Evolutionary conservation across 441 rosid genomes (phyloP).

Genomic region (Euphorbia schlechtendalii): DNA sequence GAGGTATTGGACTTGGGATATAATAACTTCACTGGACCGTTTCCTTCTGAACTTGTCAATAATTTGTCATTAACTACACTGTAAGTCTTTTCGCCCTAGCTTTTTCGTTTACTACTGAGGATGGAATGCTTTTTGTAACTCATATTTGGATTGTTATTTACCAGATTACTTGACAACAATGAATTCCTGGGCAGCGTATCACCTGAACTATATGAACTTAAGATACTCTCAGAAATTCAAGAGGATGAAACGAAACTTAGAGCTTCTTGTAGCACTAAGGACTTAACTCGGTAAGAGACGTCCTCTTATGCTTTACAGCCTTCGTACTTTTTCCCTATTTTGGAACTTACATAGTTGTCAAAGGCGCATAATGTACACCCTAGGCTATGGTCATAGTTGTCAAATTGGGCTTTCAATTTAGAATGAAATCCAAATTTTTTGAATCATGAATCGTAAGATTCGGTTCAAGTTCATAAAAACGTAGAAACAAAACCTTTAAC

Average conservation of each 20-base stretch:
- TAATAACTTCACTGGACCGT: slow-evolving; percentile 66
- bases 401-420: too few species aligned
- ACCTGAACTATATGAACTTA: slow-evolving; percentile 35
- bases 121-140: slow-evolving; percentile 13
- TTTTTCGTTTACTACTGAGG: background rate
- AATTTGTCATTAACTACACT: slow-evolving; percentile 39
- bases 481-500: too few species aligned
- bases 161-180: slow-evolving; percentile 54
- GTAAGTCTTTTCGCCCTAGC: slow-evolving; percentile 27
- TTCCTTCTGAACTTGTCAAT: slow-evolving; percentile 37
- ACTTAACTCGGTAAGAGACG: slow-evolving; percentile 27
- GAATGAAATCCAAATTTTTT: too few species aligned
- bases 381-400: too few species aligned
- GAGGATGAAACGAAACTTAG: slow-evolving; percentile 28
- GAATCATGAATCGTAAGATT: too few species aligned
- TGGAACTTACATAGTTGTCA: too few species aligned
- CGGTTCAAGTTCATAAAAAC: too few species aligned
- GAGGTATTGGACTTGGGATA: slow-evolving; percentile 75
- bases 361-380: too few species aligned
- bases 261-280: slow-evolving; percentile 22
- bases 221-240: slow-evolving; percentile 35
- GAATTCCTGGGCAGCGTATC: slow-evolving; percentile 30
- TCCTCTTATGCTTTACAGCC: background rate
- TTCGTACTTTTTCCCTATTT: too few species aligned
- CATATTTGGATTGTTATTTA: slow-evolving; percentile 12